Conservation (phyloP, 306 rosid genomes). For the Corylus americana region DNA sequence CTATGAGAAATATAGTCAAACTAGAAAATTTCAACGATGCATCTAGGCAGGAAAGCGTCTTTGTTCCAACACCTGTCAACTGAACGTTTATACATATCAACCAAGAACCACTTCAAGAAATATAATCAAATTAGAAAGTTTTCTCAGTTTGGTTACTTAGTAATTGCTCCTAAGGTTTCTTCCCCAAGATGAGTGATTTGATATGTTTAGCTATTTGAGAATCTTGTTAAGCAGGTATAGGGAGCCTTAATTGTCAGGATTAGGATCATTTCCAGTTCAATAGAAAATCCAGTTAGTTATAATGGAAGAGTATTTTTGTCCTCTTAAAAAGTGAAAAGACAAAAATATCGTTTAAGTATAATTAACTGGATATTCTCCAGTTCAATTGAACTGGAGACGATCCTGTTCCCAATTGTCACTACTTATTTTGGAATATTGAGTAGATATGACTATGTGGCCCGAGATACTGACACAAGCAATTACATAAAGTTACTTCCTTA, state of each 20-base stretch:
- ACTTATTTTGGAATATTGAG: neutral
- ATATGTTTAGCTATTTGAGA: neutral
- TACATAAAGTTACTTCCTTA: neutral
- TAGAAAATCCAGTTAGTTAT: too few species aligned
- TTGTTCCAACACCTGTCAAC: neutral
- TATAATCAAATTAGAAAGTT: neutral
- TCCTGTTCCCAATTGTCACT: too few species aligned
- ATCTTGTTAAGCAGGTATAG: neutral
- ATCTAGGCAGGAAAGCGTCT: constrained; percentile 20
- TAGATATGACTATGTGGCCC: neutral
- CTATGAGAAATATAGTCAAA: neutral
- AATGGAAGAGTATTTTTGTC: too few species aligned
- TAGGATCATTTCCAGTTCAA: too few species aligned
- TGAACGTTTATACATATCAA: neutral
- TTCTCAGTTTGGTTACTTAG: neutral
- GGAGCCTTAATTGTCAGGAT: neutral
- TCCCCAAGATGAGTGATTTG: neutral
- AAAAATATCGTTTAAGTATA: too few species aligned
- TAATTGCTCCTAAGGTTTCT: neutral
- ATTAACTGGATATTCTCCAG: too few species aligned
- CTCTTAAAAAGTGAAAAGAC: too few species aligned
- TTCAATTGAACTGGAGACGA: too few species aligned
- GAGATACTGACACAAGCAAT: neutral
- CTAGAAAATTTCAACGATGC: constrained; percentile 5
- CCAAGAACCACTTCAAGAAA: neutral